These are phyloP conservation scores for Lasiodiplodia citricola DNA, from an alignment of 2,329 filamentous ascomycete species.

Conservation along the genomic window DNA sequence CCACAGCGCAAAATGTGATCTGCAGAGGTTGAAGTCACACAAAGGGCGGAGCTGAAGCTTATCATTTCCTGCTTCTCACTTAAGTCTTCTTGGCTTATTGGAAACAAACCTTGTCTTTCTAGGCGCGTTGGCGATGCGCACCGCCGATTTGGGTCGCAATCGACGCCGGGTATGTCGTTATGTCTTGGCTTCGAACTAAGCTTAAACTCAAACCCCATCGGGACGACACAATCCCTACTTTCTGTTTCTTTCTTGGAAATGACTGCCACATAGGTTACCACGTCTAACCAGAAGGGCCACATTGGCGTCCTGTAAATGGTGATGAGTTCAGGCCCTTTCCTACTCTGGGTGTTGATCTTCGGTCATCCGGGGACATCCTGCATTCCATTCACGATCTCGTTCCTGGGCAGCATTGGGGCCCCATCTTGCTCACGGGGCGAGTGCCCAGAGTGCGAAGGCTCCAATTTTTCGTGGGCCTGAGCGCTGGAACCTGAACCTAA, in stretches of 20 bases:
- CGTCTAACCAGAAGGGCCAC: too few species aligned
- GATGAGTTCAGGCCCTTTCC: too few species aligned
- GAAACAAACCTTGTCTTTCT: neutral
- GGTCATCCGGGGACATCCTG: too few species aligned
- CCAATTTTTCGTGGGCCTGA: too few species aligned
- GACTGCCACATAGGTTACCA: neutral
- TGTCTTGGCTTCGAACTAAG: neutral
- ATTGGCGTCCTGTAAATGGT: too few species aligned
- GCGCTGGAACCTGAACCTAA: too few species aligned
- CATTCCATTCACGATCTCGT: too few species aligned
- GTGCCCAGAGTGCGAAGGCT: too few species aligned
- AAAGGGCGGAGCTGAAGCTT: neutral
- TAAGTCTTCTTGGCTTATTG: neutral
- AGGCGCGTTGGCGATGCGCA: neutral
- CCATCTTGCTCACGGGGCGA: too few species aligned
- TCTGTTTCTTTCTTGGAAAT: neutral
- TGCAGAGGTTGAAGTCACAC: neutral
- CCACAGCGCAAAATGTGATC: neutral
- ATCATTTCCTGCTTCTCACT: neutral
- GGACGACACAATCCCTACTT: neutral
- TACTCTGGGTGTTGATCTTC: too few species aligned
- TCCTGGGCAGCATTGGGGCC: too few species aligned
- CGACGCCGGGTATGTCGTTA: constrained; percentile 4
- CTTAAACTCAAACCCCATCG: neutral
- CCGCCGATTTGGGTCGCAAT: neutral